A percentile compares a stretch with the other conserved stretches of the same genome.
These are phyloP conservation scores for Paxillus ammoniavirescens DNA, from an alignment of 768 basidiomycete genomes.

Conservation along the genomic window DNA sequence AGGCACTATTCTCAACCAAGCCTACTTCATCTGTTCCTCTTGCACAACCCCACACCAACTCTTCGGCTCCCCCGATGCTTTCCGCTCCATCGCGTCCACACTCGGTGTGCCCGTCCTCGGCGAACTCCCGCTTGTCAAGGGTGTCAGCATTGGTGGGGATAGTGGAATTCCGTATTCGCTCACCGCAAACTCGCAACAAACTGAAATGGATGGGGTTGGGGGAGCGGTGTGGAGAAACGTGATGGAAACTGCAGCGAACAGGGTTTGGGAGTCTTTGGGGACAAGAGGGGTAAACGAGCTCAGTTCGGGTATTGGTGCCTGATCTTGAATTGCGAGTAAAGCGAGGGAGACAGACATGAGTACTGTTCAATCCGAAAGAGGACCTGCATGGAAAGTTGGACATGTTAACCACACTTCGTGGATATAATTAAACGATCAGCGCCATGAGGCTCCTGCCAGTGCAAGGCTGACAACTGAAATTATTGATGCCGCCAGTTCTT, in stretches of 20 bases:
- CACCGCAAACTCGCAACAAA: slow-evolving; percentile 11
- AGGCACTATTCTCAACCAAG: slow-evolving; percentile 86
- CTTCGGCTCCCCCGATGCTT: slow-evolving; percentile 68
- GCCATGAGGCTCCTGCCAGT: too few relatives aligned
- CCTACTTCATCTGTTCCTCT: slow-evolving; percentile 75
- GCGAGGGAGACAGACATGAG: too few relatives aligned
- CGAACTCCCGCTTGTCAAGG: slow-evolving; percentile 76
- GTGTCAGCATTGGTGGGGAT: slow-evolving; percentile 74
- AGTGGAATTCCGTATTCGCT: slow-evolving; percentile 56
- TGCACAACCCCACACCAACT: slow-evolving; percentile 64
- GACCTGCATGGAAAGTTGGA: too few relatives aligned
- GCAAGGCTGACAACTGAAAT: too few relatives aligned
- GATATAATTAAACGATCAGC: too few relatives aligned
- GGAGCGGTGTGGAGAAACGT: slow-evolving; percentile 31
- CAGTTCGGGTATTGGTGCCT: too few relatives aligned
- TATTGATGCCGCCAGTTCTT: too few relatives aligned
- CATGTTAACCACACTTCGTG: too few relatives aligned
- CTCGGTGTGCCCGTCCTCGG: slow-evolving; percentile 69
- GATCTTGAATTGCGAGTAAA: too few relatives aligned
- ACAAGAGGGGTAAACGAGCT: too few relatives aligned
- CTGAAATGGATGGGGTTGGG: slow-evolving; percentile 21
- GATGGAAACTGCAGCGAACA: slow-evolving; percentile 29
- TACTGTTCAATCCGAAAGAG: too few relatives aligned
- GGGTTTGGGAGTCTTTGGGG: slow-evolving; percentile 28
- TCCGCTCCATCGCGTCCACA: slow-evolving; percentile 54